phyloP scores from a whole-genome alignment of 257 asterid genomes.

The Nyctanthes arbortristis region DNA sequence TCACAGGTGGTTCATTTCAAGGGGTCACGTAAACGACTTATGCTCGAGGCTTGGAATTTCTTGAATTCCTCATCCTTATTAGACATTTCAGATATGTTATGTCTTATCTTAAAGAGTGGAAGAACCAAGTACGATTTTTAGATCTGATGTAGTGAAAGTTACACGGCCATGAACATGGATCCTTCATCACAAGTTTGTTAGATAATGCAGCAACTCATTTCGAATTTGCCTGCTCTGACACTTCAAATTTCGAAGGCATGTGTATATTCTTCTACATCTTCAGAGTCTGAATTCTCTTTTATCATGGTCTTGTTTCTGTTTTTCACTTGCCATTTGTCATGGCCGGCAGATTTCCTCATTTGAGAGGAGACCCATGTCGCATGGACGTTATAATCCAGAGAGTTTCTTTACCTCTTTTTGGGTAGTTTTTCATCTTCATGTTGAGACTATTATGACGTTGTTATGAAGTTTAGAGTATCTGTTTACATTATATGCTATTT shows the following conservation, averaged over 20 bases:
- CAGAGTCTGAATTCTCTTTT: not conserved
- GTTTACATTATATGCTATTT: too few relatives aligned
- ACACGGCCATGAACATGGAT: not conserved
- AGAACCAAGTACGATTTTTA: slow-evolving; percentile 90
- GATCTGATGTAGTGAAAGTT: not conserved
- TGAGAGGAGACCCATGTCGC: not conserved
- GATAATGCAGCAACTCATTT: not conserved
- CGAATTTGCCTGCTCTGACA: not conserved
- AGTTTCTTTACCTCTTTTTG: not conserved
- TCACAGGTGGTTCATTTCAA: slow-evolving; percentile 93
- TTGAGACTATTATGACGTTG: not conserved
- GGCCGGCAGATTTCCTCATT: not conserved
- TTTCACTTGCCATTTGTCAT: not conserved
- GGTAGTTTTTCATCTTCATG: not conserved
- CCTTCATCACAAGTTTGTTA: not conserved
- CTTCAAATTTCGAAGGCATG: not conserved
- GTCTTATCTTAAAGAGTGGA: slow-evolving; percentile 85
- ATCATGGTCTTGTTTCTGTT: not conserved
- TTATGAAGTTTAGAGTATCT: not conserved
- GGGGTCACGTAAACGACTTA: slow-evolving; percentile 95
- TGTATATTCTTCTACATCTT: not conserved
- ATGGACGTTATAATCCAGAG: not conserved
- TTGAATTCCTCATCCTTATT: slow-evolving; percentile 36
- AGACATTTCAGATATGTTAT: slow-evolving; percentile 69
- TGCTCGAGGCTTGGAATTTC: slow-evolving; percentile 95